phyloP scores from a whole-genome alignment of 768 basidiomycete species.

The Lactifluus subvellereus region DNA sequence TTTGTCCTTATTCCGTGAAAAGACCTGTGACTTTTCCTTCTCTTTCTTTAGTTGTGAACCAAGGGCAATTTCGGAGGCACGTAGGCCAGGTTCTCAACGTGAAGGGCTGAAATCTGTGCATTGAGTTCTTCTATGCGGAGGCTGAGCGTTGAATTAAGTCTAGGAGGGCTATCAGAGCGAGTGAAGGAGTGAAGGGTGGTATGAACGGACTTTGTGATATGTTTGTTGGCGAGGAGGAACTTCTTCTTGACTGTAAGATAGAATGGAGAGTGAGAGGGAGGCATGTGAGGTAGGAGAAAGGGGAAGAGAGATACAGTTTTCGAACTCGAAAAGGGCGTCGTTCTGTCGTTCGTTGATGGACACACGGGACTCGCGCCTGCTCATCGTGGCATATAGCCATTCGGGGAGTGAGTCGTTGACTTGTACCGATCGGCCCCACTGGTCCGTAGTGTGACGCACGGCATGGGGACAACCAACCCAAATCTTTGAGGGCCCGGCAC shows the following conservation, averaged over 20 bases:
- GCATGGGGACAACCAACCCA: not conserved
- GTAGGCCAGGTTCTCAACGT: slow-evolving; percentile 77
- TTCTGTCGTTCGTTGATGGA: slow-evolving; percentile 64
- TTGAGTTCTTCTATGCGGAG: slow-evolving; percentile 81
- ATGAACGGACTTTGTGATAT: slow-evolving; percentile 69
- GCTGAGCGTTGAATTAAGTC: slow-evolving; percentile 82
- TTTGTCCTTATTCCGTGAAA: not conserved
- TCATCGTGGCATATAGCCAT: slow-evolving; percentile 29
- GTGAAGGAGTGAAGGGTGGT: not conserved
- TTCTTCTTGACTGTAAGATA: slow-evolving; percentile 77
- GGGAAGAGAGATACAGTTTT: slow-evolving; percentile 58
- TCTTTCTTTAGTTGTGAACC: slow-evolving; percentile 73
- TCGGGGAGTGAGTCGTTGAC: not conserved
- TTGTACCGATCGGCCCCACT: not conserved
- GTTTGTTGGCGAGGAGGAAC: slow-evolving; percentile 84
- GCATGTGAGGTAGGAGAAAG: slow-evolving; percentile 28
- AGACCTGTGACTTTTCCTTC: slow-evolving; percentile 54
- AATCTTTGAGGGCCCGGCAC: not conserved
- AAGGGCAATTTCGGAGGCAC: slow-evolving; percentile 74
- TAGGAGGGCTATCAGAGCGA: slow-evolving; percentile 29
- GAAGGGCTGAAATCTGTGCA: slow-evolving; percentile 72
- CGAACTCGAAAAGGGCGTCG: slow-evolving; percentile 78
- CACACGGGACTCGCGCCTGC: slow-evolving; percentile 36
- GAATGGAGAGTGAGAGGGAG: slow-evolving; percentile 29
- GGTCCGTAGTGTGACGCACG: no score